phyloP scores from a whole-genome alignment of 352 stramenopile species.

The Phytophthora hibernalis region DNA sequence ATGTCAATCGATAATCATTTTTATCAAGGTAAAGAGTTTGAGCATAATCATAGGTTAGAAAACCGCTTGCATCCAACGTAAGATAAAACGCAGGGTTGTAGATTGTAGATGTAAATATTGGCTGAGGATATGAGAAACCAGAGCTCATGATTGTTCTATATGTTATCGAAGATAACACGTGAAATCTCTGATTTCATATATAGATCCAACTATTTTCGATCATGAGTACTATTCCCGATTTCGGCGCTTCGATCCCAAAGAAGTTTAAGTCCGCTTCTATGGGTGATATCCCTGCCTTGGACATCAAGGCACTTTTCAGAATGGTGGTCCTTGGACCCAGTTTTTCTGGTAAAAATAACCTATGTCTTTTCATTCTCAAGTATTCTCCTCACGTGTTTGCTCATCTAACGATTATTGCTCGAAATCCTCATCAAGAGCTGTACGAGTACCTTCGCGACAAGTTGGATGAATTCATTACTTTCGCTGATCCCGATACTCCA shows the following conservation, averaged over 20 bases:
- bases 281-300: conserved; percentile 11
- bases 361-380: conserved; percentile 35
- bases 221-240: conserved; percentile 15
- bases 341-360: conserved; percentile 38
- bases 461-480: conserved; percentile 32
- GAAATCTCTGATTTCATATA: background rate
- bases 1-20: conserved; percentile 16
- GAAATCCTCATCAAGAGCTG: conserved; percentile 34
- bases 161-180: too few species aligned
- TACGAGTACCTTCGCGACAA: conserved; percentile 43
- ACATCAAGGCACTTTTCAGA: conserved; percentile 40
- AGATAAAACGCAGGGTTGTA: background rate
- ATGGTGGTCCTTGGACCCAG: conserved; percentile 32
- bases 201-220: conserved; percentile 2
- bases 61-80: conserved; percentile 1
- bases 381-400: conserved; percentile 29
- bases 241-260: conserved; percentile 20
- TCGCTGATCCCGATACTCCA: conserved; percentile 29
- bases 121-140: conserved; percentile 3
- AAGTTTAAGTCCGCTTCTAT: conserved; percentile 1
- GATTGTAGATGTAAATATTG: background rate
- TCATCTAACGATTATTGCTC: conserved; percentile 35
- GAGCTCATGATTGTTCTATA: conserved; percentile 3
- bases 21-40: conserved; percentile 1
- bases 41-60: background rate